Base-by-base conservation (phyloP, 345 rosid species). In the Eucalyptus brandiana region DNA sequence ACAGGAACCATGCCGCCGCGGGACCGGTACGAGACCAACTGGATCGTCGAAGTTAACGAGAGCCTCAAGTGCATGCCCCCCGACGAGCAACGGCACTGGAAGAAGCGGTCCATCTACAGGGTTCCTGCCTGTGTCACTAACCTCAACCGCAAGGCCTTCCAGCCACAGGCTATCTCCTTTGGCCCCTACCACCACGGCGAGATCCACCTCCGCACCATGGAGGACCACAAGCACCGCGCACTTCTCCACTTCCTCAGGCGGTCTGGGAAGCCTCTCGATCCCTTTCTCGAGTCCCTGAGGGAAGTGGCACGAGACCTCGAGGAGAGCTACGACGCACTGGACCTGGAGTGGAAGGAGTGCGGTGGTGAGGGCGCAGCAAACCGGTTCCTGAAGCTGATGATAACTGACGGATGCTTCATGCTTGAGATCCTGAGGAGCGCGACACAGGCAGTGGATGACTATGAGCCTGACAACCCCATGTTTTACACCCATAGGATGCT, bases 371-470 rank as follows among this genome's bases (percentile, higher is more conserved):
- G 45, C 4, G 45, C 19, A 9, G 89, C 58, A 3, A 87, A 58
- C 3, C 42, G 49, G 51, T 91, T 93, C 86, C 88, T 94, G 86
- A 89, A 89, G 87, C 16, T 94, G 90, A 94, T 93, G 96, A 91
- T 93, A 49, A 88, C 92, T 15, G 96, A 94, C 50, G 94, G 96
- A 5, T 93, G 95, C 69, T 94, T 94, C 90, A 91, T 93, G 94
- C 91, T 93, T n/a, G 96, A 94, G 87, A 89, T 93, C 50, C 54
- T 94, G 13, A 89, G 92, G 12, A 45, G 58, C 4, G 81, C 50
- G 48, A 65, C 89, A 9, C 88, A 88, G 44, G n/a, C 86, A 1
- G 19, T 42, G 89, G 91, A 89, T 49, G 93, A 92, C 47, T 93
- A 93, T 19, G 93, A 90, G 12, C 51, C 42, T 30, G 88, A 91